Evolutionary conservation across 2,329 filamentous ascomycete species (phyloP).

Genomic region (Scopulariopsis brevicaulis): DNA sequence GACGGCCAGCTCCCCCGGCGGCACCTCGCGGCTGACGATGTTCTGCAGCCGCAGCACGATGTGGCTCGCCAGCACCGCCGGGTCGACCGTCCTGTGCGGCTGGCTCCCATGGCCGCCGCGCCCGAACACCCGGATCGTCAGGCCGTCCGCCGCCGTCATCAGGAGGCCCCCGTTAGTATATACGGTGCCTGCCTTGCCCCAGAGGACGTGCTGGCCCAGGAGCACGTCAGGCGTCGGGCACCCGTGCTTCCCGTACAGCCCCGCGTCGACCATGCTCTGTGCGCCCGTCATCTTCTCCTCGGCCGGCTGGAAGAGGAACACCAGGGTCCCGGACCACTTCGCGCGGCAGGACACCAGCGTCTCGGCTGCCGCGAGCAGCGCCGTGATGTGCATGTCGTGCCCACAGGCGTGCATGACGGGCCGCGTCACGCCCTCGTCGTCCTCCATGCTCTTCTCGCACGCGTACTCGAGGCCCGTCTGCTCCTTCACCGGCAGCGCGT

Average conservation of each 20-base stretch:
- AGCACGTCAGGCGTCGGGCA: conserved; percentile 20
- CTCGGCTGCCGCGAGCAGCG: conserved; percentile 42
- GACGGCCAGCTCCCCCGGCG: conserved; percentile 25
- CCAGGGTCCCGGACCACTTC: conserved; percentile 49
- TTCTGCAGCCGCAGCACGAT: conserved; percentile 23
- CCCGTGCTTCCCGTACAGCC: conserved; percentile 14
- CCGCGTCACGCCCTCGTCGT: conserved; percentile 32
- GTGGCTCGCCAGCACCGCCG: conserved; percentile 28
- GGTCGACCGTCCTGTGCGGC: conserved; percentile 32
- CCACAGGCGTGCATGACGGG: conserved; percentile 60
- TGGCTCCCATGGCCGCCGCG: conserved; percentile 27
- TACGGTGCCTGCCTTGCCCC: conserved; percentile 18
- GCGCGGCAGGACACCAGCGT: conserved; percentile 30
- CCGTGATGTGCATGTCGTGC: conserved; percentile 53
- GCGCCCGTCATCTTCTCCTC: conserved; percentile 56
- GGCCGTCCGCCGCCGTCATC: conserved; percentile 13
- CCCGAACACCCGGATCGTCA: conserved; percentile 20
- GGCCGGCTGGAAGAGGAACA: conserved; percentile 55
- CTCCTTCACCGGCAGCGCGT: conserved; percentile 47
- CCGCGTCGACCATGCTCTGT: conserved; percentile 23
- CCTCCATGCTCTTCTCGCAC: conserved; percentile 20
- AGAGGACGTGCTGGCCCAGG: conserved; percentile 23
- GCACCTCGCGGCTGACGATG: conserved; percentile 17
- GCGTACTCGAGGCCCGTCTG: conserved; percentile 42
- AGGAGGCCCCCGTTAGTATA: conserved; percentile 14